Evolutionary conservation across 352 stramenopile species (phyloP).

Genomic region (Phytophthora sp.): DNA sequence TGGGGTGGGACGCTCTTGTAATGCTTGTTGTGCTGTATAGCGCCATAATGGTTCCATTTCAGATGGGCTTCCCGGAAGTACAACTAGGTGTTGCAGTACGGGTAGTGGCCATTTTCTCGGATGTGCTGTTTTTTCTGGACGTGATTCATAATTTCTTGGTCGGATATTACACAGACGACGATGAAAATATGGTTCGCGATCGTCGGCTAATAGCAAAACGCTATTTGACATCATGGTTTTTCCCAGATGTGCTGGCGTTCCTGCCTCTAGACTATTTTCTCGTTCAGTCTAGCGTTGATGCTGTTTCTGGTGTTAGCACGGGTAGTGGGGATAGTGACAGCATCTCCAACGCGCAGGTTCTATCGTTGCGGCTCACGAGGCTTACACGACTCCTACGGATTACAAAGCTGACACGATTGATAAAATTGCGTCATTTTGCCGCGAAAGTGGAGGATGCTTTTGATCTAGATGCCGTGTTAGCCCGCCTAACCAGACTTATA

Average conservation of each 20-base stretch:
- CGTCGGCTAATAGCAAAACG: slow-evolving; percentile 49
- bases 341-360: slow-evolving; percentile 46
- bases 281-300: background rate
- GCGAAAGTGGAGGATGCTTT: slow-evolving; percentile 76
- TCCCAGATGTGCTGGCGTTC: slow-evolving; percentile 55
- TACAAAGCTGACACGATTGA: slow-evolving; percentile 70
- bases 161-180: slow-evolving; percentile 66
- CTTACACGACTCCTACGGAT: slow-evolving; percentile 71
- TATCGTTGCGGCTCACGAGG: slow-evolving; percentile 70
- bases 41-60: slow-evolving; percentile 68
- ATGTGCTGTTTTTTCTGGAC: slow-evolving; percentile 70
- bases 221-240: slow-evolving; percentile 69
- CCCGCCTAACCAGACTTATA: slow-evolving; percentile 66
- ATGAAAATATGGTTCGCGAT: slow-evolving; percentile 61
- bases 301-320: background rate
- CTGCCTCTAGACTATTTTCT: slow-evolving; percentile 64
- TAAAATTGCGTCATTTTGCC: slow-evolving; percentile 73
- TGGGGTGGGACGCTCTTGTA: slow-evolving; percentile 71
- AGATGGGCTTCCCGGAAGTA: slow-evolving; percentile 75
- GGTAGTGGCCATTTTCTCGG: slow-evolving; percentile 34
- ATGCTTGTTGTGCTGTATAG: slow-evolving; percentile 82
- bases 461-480: slow-evolving; percentile 68
- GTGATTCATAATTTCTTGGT: slow-evolving; percentile 79
- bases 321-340: slow-evolving; percentile 1
- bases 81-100: slow-evolving; percentile 34